These are phyloP conservation scores for Triticum urartu DNA, from an alignment of 176 grass and related monocot genomes.

Conservation along the genomic window DNA sequence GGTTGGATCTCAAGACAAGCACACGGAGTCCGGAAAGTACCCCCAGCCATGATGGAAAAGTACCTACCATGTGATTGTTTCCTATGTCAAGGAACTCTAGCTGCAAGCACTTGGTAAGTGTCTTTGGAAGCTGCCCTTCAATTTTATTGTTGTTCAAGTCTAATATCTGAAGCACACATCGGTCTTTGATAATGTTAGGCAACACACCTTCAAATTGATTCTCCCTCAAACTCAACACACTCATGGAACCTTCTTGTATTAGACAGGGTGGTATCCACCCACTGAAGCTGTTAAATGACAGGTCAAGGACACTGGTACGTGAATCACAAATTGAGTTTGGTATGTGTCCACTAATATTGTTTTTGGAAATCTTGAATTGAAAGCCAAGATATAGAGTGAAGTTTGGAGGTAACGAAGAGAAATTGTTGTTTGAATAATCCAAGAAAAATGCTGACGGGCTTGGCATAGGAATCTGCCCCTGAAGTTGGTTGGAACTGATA, in stretches of 20 bases:
- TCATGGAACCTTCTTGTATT: too few relatives aligned
- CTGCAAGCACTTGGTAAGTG: too few relatives aligned
- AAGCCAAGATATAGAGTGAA: not conserved
- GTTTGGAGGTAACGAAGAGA: not conserved
- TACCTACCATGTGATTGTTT: not conserved
- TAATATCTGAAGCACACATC: accelerated
- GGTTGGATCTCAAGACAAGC: conserved; percentile 23
- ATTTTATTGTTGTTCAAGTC: too few relatives aligned
- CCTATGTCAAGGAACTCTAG: too few relatives aligned
- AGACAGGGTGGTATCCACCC: not conserved
- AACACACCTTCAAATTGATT: too few relatives aligned
- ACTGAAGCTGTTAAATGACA: not conserved
- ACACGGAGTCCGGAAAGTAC: not conserved
- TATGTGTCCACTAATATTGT: not conserved
- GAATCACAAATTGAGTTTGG: not conserved
- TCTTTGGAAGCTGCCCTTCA: too few relatives aligned
- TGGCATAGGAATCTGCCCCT: not conserved
- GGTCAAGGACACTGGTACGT: not conserved
- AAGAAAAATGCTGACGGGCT: not conserved
- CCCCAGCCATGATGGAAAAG: conserved; percentile 23
- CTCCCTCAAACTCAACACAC: too few relatives aligned
- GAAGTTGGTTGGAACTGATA: too few relatives aligned
- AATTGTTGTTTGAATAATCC: conserved; percentile 4
- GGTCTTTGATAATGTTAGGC: too few relatives aligned
- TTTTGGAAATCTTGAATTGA: not conserved